These are phyloP conservation scores for Amauroascus verrucosus DNA, from an alignment of 2,329 filamentous ascomycete species.

Conservation along the genomic window DNA sequence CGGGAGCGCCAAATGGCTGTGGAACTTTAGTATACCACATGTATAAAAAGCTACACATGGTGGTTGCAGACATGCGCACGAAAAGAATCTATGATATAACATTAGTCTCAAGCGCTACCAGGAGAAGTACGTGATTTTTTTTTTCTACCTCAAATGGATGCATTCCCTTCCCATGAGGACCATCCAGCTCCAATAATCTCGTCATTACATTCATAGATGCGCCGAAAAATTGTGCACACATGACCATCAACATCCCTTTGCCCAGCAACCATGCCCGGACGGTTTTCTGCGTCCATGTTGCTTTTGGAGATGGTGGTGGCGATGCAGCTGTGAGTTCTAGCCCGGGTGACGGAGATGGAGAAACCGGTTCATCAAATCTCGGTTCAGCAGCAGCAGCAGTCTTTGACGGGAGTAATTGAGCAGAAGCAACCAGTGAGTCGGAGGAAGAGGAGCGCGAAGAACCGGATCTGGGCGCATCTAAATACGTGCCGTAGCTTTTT, in stretches of 20 bases:
- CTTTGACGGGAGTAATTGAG: neutral
- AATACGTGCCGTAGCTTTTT: neutral
- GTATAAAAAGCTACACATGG: constrained; percentile 55
- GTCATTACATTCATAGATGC: constrained; percentile 77
- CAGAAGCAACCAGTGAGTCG: constrained; percentile 1
- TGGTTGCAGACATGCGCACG: constrained; percentile 64
- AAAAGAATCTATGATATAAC: constrained; percentile 53
- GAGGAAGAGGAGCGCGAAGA: constrained; percentile 6
- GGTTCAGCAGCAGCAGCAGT: neutral
- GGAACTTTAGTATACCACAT: constrained; percentile 62
- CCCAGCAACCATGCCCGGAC: constrained; percentile 3
- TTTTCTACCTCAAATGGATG: constrained; percentile 62
- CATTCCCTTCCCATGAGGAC: constrained; percentile 57
- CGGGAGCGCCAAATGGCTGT: constrained; percentile 56
- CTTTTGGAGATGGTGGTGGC: neutral
- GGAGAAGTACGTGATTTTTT: neutral
- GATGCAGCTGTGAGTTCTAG: neutral
- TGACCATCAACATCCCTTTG: constrained; percentile 61
- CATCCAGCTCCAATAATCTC: constrained; percentile 59
- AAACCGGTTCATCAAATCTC: neutral
- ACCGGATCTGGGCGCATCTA: neutral
- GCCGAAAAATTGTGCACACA: constrained; percentile 69
- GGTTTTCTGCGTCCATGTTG: neutral
- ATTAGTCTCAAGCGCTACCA: neutral
- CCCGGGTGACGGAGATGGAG: constrained; percentile 2